Evolutionary conservation across 2,329 filamentous ascomycete genomes (phyloP), one percentile per base, ranked within the genome.

Genomic region (Pseudogymnoascus pannorum): DNA sequence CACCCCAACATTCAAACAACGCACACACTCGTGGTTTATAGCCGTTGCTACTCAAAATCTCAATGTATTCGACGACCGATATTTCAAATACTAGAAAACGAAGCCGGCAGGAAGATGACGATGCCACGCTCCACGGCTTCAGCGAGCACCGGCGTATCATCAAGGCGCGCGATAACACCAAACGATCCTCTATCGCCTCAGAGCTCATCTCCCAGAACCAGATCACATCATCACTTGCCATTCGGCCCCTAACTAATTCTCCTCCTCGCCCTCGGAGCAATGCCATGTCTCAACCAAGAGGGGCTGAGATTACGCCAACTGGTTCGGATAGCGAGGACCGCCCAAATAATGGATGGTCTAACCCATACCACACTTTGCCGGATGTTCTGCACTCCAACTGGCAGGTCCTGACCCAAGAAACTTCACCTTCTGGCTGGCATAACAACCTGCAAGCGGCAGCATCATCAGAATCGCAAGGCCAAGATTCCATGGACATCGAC

Each of bases 311-410:
- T 38, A 70, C 70, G 22, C 71, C 71, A 24, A 65, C 64, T 20
- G 68, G 69, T 58, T 72, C 69, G 2, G 68, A 72, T 48, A 66
- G 64, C 18, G 70, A 72, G 60, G 68, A 70, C 40, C 38, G 33
- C n/a, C 44, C 69, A 40, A 61, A 58, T 12, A 58, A 65, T 6
- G 62, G 63, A 57, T 67, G 70, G 42, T 65, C 67, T 36, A 63
- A 65, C 51, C 68, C 67, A 5, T 66, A 67, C 48, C 69, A 69
- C 65, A 66, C 68, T 12, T 66, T 67, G 36, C 68, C 64, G 29
- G 64, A 65, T 9, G 68, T 64, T 4, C 67, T 65, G 5, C 65
- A 66, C 20, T 33, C 60, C 5, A 22, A 64, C 16, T 24, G 26
- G 5, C 26, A 54, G 26, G 26, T 33, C 5, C 9, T 54, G 16